These are phyloP conservation scores for Peniophora sp. DNA, from an alignment of 1,284 basidiomycete genomes.

Conservation along the genomic window DNA sequence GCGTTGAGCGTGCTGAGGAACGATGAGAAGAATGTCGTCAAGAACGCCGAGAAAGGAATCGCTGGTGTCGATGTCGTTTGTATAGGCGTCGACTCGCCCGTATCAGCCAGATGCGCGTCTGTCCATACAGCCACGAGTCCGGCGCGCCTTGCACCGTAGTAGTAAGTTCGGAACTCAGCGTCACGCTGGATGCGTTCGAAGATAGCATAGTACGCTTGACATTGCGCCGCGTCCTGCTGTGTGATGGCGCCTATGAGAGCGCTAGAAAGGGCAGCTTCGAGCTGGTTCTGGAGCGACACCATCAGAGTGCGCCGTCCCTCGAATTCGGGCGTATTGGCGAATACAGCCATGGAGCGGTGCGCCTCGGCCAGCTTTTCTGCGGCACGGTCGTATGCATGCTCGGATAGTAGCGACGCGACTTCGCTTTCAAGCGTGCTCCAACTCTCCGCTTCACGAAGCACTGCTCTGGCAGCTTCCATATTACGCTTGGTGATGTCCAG, in stretches of 20 bases:
- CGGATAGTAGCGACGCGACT: conserved; percentile 74
- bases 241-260: conserved; percentile 80
- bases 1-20: conserved; percentile 59
- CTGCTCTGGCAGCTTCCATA: conserved; percentile 82
- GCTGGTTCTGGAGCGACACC: conserved; percentile 87
- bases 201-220: conserved; percentile 75
- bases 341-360: conserved; percentile 79
- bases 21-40: conserved; percentile 66
- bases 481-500: conserved; percentile 78
- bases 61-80: conserved; percentile 16
- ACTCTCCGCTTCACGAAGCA: conserved; percentile 84
- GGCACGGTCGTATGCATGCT: conserved; percentile 76
- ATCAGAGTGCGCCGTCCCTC: conserved; percentile 78
- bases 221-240: conserved; percentile 62
- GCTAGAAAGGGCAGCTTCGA: conserved; percentile 83
- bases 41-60: conserved; percentile 51
- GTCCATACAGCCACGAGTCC: conserved; percentile 66
- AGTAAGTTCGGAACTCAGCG: conserved; percentile 86
- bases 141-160: conserved; percentile 75
- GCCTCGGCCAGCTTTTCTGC: conserved; percentile 86
- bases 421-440: conserved; percentile 93
- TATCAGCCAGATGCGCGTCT: conserved; percentile 42
- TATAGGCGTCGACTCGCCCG: conserved; percentile 24
- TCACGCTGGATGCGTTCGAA: conserved; percentile 88
- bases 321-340: conserved; percentile 84